These are phyloP conservation scores for Hortaea sp. DNA, from an alignment of 2,329 filamentous ascomycete genomes.

Conservation along the genomic window DNA sequence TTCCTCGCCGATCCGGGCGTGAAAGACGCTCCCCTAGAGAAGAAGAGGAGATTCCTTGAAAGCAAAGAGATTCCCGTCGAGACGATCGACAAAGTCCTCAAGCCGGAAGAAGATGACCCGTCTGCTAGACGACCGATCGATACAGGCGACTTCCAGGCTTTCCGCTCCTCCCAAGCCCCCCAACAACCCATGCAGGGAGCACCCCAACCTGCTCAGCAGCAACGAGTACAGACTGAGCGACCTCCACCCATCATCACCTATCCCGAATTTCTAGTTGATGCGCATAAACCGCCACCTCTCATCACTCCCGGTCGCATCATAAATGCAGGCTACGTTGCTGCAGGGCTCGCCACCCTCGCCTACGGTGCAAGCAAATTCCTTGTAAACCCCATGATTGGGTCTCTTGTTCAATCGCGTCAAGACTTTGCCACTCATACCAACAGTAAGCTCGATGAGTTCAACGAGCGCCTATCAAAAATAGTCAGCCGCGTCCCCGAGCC, in stretches of 20 bases:
- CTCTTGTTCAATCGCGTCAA: conserved; percentile 45
- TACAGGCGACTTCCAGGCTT: conserved; percentile 54
- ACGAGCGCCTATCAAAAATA: conserved; percentile 39
- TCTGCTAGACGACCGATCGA: conserved; percentile 66
- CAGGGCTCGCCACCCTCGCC: conserved; percentile 46
- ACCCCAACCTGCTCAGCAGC: conserved; percentile 4
- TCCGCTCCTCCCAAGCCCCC: conserved; percentile 37
- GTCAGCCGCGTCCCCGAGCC: conserved; percentile 17
- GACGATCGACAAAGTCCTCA: conserved; percentile 61
- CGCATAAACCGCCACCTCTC: conserved; percentile 49
- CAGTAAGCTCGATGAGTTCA: conserved; percentile 44
- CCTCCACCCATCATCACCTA: conserved; percentile 56
- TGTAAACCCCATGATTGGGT: conserved; percentile 50
- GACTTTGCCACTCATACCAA: conserved; percentile 45
- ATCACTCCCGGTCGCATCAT: conserved; percentile 47
- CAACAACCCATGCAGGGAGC: conserved; percentile 3
- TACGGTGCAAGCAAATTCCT: conserved; percentile 64
- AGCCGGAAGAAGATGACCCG: conserved; percentile 64
- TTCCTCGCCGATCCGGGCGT: conserved; percentile 72
- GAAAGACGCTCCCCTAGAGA: conserved; percentile 55
- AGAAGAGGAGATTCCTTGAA: conserved; percentile 66
- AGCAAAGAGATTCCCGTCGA: conserved; percentile 60
- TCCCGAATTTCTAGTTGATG: conserved; percentile 52
- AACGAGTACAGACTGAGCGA: conserved; percentile 24
- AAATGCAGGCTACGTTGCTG: conserved; percentile 47